phyloP scores from a whole-genome alignment of 2,329 filamentous ascomycete species.

The Rugonectria rugulosa region DNA sequence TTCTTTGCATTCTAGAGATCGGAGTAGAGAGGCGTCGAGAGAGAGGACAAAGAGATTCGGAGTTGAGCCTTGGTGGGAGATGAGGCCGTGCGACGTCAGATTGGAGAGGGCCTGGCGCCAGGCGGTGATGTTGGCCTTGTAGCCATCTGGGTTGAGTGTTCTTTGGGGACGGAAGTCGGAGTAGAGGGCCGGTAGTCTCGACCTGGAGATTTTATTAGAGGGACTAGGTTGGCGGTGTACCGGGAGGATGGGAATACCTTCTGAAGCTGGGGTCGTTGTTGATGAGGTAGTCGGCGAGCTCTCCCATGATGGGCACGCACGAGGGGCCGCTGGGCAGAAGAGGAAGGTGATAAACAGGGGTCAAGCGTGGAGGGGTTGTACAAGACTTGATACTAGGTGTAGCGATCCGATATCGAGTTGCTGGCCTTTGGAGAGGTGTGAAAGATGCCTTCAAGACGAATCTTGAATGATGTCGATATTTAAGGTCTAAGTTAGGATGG shows the following conservation, averaged over 20 bases:
- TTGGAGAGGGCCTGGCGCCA: constrained; percentile 80
- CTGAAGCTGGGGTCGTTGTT: constrained; percentile 68
- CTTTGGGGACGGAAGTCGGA: constrained; percentile 82
- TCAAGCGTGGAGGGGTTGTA: neutral
- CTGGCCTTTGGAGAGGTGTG: no score
- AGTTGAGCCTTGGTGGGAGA: constrained; percentile 50
- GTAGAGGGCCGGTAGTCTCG: constrained; percentile 84
- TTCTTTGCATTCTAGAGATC: constrained; percentile 76
- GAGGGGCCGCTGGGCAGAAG: neutral
- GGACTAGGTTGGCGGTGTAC: neutral
- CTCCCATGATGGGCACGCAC: constrained; percentile 58
- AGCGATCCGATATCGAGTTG: no score
- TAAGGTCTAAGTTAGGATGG: no score
- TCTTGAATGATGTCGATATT: no score
- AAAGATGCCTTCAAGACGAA: no score
- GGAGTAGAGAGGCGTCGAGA: constrained; percentile 69
- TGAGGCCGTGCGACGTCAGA: constrained; percentile 69
- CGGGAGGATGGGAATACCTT: constrained; percentile 48
- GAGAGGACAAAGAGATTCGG: constrained; percentile 61
- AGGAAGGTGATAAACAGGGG: neutral
- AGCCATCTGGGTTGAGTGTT: constrained; percentile 84
- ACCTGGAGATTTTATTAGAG: constrained; percentile 53
- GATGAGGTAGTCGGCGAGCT: constrained; percentile 72
- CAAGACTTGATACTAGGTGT: no score
- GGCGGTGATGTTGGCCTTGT: constrained; percentile 78